These are phyloP conservation scores for Coemansia sp. DNA, from an alignment of 192 early-diverging fungal species.

Conservation along the genomic window DNA sequence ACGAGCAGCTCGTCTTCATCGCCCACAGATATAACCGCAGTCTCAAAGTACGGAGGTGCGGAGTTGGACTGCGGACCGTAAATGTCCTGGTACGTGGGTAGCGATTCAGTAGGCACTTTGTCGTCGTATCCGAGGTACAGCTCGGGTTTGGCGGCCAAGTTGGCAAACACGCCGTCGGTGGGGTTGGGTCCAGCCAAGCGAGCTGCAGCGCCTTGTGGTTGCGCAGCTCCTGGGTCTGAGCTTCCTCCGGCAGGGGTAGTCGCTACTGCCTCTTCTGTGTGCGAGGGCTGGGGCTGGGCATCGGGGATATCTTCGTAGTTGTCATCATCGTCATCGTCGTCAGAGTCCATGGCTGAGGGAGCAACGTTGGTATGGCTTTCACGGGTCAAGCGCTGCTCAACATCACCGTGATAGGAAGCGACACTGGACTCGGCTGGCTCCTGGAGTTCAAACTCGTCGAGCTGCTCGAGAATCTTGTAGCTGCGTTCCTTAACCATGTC, in stretches of 20 bases:
- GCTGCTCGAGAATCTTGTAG: slow-evolving; percentile 56
- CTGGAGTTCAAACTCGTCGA: slow-evolving; percentile 55
- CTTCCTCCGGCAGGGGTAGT: neutral
- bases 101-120: slow-evolving; percentile 44
- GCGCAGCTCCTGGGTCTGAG: neutral
- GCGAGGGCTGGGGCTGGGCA: neutral
- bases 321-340: slow-evolving; percentile 23
- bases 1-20: slow-evolving; percentile 87
- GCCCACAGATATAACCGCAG: slow-evolving; percentile 71
- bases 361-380: slow-evolving; percentile 40
- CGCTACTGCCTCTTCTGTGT: neutral
- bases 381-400: slow-evolving; percentile 27
- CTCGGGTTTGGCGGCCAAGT: slow-evolving; percentile 58
- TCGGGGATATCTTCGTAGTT: slow-evolving; percentile 14
- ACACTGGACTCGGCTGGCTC: slow-evolving; percentile 26
- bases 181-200: slow-evolving; percentile 25
- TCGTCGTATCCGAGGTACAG: slow-evolving; percentile 53
- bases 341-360: slow-evolving; percentile 45
- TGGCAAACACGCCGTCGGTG: slow-evolving; percentile 59
- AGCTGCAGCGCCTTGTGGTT: neutral
- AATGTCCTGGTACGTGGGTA: slow-evolving; percentile 75
- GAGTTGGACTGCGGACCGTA: slow-evolving; percentile 62
- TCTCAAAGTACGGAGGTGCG: slow-evolving; percentile 78
- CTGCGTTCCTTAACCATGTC: slow-evolving; percentile 52
- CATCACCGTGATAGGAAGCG: slow-evolving; percentile 27